Conservation (phyloP, 148 eudicot genomes). For the Silene latifolia region DNA sequence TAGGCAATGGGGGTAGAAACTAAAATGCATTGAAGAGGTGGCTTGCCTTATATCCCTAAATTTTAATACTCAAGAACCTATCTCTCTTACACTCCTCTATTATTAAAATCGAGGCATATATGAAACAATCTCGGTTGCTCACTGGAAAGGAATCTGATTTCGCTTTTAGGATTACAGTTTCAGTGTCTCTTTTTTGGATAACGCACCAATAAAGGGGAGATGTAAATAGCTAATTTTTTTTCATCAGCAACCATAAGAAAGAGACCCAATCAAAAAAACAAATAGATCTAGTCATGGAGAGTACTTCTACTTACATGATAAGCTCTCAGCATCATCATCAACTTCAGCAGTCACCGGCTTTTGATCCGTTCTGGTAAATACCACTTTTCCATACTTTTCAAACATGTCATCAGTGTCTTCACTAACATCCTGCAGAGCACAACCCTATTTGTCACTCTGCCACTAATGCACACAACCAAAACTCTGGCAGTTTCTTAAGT, state of each 20-base stretch:
- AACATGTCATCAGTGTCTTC: conserved; percentile 91
- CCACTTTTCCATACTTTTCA: conserved; percentile 83
- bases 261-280: not conserved
- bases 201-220: not conserved
- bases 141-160: not conserved
- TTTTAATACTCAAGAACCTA: not conserved
- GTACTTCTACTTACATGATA: conserved; percentile 61
- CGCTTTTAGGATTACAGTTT: not conserved
- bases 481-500: not conserved
- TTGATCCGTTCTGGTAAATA: conserved; percentile 64
- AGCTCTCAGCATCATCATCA: conserved; percentile 96
- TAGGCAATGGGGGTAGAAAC: not conserved
- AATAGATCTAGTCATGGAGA: conserved; percentile 17
- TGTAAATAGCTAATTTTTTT: not conserved
- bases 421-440: conserved; percentile 61
- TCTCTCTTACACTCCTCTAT: not conserved
- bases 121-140: not conserved
- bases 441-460: not conserved
- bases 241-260: not conserved
- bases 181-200: not conserved
- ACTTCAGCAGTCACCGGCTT: conserved; percentile 61
- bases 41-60: not conserved
- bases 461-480: not conserved
- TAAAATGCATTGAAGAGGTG: not conserved
- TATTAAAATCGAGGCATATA: not conserved